Evolutionary conservation across 2,329 filamentous ascomycete genomes (phyloP).

Genomic region (Capronia epimyces): DNA sequence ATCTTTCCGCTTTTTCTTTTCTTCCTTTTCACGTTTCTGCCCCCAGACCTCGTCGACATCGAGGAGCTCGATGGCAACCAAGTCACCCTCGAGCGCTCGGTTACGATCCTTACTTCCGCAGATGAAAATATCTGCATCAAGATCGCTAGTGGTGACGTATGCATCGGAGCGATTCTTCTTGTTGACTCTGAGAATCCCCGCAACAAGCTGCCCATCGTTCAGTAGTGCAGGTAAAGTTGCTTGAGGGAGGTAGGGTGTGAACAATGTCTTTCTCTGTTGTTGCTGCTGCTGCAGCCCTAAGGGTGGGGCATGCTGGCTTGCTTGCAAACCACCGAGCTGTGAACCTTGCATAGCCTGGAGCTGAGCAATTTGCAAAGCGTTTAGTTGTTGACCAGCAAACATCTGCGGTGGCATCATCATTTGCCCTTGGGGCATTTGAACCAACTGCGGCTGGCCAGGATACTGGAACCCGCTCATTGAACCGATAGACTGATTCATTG

Average conservation of each 20-base stretch:
- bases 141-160: constrained; percentile 88
- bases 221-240: constrained; percentile 86
- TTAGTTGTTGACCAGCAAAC: constrained; percentile 79
- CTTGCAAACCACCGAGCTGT: constrained; percentile 62
- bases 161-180: constrained; percentile 99
- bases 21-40: constrained; percentile 98
- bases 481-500: constrained; percentile 79
- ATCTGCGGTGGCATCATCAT: constrained; percentile 74
- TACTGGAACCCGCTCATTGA: constrained; percentile 85
- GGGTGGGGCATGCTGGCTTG: constrained; percentile 66
- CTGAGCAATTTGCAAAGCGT: constrained; percentile 80
- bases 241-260: constrained; percentile 95
- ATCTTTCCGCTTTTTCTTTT: constrained; percentile 99
- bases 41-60: constrained; percentile 98
- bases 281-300: constrained; percentile 65
- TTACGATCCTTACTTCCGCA: constrained; percentile 99
- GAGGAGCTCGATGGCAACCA: constrained; percentile 90
- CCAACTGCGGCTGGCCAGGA: constrained; percentile 74
- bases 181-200: constrained; percentile 94
- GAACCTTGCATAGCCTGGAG: constrained; percentile 88
- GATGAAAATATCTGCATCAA: constrained; percentile 98
- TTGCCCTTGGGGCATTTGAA: constrained; percentile 77
- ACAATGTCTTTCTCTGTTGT: constrained; percentile 94
- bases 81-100: constrained; percentile 88
- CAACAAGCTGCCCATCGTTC: constrained; percentile 86